Base-by-base conservation (phyloP, 2,329 filamentous ascomycete genomes). In the Neopestalotiopsis rosae region DNA sequence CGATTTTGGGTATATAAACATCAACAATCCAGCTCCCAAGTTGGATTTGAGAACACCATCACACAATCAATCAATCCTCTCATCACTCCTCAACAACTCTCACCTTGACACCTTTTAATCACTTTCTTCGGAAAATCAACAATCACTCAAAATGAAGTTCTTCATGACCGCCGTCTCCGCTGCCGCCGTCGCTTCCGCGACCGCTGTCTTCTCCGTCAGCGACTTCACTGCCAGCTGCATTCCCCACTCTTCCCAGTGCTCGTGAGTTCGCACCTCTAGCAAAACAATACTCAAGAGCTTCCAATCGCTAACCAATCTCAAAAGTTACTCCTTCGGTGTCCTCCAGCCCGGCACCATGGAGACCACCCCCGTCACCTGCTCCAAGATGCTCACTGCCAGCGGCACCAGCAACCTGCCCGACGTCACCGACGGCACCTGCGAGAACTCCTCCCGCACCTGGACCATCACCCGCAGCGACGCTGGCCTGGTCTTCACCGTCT, bases 401-500 rank as follows among this genome's bases (percentile, higher is more conserved):
- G 34, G 52, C 66, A 69, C 70, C 70, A 72, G 73, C 69, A 68
- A 65, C n/a, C 74, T 80, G n/a, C 79, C 79, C 65, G 68, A 75
- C 20, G 72, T 80, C 71, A 69, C 70, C 66, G 71, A 76, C 3
- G 79, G 71, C 62, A 52, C 71, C 24, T 80, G 79, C 74, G 42
- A 65, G 2, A 24, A 74, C 3, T 79, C 79, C 5, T 75, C 77
- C 28, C 74, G 77, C 24, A 77, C 75, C 40, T 80, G 75, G 68
- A 70, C 71, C 67, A 42, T 80, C 52, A 49, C 62, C 68, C 72
- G 72, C 64, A 49, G 68, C 66, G 61, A 65, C 49, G 72, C 70
- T 17, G 78, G 77, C 45, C 70, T 79, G 32, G 68, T 69, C 65
- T 58, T 80, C 52, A 69, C 67, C 13, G 74, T 80, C 71, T 71